Evolutionary conservation across 1,284 basidiomycete species (phyloP).

Genomic region (Ceratobasidium sp.): DNA sequence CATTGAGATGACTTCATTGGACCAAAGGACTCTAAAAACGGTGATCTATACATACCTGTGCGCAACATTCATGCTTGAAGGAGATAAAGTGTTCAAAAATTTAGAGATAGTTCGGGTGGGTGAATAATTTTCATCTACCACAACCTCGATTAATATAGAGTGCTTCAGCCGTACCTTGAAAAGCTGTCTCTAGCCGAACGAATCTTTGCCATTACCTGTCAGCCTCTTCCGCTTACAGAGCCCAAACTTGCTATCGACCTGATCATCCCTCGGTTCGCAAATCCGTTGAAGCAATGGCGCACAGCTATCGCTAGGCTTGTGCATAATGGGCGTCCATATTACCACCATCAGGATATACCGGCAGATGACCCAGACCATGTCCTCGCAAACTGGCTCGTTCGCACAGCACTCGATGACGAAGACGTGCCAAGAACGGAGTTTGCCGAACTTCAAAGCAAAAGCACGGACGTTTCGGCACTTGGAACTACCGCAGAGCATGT

Average conservation of each 20-base stretch:
- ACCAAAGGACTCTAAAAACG: slow-evolving; percentile 34
- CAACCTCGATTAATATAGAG: not conserved
- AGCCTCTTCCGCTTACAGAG: slow-evolving; percentile 7
- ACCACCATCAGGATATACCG: slow-evolving; percentile 9
- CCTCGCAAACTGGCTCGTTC: slow-evolving; percentile 34
- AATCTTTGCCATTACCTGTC: slow-evolving; percentile 9
- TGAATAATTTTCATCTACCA: not conserved
- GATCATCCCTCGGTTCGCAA: slow-evolving; percentile 26
- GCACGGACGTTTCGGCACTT: not conserved
- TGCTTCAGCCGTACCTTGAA: slow-evolving; percentile 19
- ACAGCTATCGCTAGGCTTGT: slow-evolving; percentile 18
- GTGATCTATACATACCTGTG: slow-evolving; percentile 23
- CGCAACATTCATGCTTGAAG: slow-evolving; percentile 16
- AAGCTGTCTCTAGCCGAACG: slow-evolving; percentile 34
- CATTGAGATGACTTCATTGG: slow-evolving; percentile 40
- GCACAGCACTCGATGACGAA: slow-evolving; percentile 31
- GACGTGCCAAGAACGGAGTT: slow-evolving; percentile 9
- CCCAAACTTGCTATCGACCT: slow-evolving; percentile 35
- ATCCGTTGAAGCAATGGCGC: slow-evolving; percentile 33
- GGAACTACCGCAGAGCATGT: slow-evolving; percentile 11
- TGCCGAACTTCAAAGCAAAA: slow-evolving; percentile 2
- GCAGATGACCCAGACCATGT: slow-evolving; percentile 32
- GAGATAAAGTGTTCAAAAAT: slow-evolving; percentile 20
- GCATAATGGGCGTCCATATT: not conserved
- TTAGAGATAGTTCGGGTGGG: slow-evolving; percentile 25